phyloP scores from a whole-genome alignment of 805 yeast species.

The Pichia insulana region DNA sequence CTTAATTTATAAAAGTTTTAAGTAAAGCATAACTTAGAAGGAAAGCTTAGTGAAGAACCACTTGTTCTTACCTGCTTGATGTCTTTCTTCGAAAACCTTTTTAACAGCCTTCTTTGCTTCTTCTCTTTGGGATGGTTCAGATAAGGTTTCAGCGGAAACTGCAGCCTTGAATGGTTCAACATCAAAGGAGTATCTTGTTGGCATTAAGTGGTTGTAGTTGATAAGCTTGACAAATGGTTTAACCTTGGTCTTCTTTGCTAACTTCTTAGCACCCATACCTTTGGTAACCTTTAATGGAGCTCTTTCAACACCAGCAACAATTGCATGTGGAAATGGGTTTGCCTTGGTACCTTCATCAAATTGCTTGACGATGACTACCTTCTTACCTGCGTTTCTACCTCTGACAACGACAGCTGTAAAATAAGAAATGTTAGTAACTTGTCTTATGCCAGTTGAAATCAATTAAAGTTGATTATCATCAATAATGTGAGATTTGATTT shows the following conservation, averaged over 20 bases:
- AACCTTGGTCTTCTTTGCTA: conserved; percentile 94
- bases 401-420: conserved; percentile 90
- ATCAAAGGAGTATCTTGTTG: conserved; percentile 98
- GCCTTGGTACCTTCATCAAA: conserved; percentile 98
- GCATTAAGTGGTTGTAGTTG: conserved; percentile 99
- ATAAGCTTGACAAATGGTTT: conserved; percentile 98
- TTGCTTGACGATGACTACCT: conserved; percentile 97
- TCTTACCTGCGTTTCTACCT: conserved; percentile 99
- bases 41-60: conserved; percentile 95
- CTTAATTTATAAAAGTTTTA: conserved; percentile 5
- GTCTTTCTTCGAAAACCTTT: conserved; percentile 99
- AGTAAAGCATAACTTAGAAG: conserved; percentile 22
- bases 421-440: conserved; percentile 2
- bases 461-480: too few species aligned
- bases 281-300: conserved; percentile 95
- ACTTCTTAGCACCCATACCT: conserved; percentile 90
- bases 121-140: conserved; percentile 96
- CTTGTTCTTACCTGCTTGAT: conserved; percentile 99
- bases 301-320: conserved; percentile 99
- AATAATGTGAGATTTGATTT: too few species aligned
- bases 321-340: conserved; percentile 98
- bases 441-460: too few species aligned
- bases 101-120: conserved; percentile 98
- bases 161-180: conserved; percentile 90
- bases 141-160: conserved; percentile 87